Evolutionary conservation across 305 asterid species (phyloP).

Genomic region (Ilex paraguariensis): DNA sequence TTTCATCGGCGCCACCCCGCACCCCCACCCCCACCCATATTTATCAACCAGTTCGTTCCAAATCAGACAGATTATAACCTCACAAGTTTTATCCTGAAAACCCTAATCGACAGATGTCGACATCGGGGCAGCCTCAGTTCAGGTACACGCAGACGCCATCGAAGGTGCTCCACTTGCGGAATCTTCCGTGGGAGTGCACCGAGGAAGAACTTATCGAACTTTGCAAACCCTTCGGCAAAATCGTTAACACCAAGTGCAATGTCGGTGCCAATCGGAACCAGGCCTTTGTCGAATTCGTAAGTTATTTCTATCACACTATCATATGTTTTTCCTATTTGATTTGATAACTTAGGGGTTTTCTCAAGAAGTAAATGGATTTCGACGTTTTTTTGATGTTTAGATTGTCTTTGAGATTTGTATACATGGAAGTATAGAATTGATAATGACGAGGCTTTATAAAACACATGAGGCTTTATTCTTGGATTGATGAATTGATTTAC

Average conservation of each 20-base stretch:
- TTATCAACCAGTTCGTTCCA: no score
- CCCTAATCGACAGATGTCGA: conserved; percentile 39
- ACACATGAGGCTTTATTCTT: background rate
- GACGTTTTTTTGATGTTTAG: no score
- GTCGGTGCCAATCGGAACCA: conserved; percentile 87
- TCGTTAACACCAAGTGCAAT: conserved; percentile 78
- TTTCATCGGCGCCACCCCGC: no score
- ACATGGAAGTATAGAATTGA: no score
- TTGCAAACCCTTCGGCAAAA: conserved; percentile 65
- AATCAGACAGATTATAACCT: no score
- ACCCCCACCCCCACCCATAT: no score
- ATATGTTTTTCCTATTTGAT: background rate
- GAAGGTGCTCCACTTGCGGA: conserved; percentile 83
- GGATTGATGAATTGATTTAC: background rate
- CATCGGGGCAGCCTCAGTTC: conserved; percentile 70
- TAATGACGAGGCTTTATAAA: no score
- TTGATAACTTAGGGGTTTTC: no score
- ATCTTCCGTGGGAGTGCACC: conserved; percentile 77
- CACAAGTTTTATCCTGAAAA: no score
- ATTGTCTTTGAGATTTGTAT: no score
- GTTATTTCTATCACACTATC: background rate
- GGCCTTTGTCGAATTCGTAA: conserved; percentile 47
- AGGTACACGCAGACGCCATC: conserved; percentile 86
- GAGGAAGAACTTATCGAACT: conserved; percentile 78
- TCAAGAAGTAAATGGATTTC: no score